Percentiles rank a stretch among this genome's conserved stretches.
Conservation (phyloP, 352 stramenopile species). For the Globisporangium spiculum region DNA sequence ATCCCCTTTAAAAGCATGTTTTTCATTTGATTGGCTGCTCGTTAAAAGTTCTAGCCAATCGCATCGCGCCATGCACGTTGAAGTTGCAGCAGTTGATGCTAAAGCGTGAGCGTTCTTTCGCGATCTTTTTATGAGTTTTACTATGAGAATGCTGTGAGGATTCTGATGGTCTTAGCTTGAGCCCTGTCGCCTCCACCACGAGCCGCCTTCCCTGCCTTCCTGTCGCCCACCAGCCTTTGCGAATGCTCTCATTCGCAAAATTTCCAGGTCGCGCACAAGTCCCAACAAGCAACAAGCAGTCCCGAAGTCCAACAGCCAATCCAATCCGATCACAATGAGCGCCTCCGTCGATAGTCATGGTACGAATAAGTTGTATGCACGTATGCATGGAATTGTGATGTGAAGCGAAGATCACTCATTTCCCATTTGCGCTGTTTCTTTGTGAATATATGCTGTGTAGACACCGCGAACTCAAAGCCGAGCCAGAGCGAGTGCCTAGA, state of each 20-base stretch:
- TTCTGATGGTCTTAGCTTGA: no score
- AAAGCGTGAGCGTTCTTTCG: background rate
- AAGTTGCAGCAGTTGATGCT: conserved; percentile 11
- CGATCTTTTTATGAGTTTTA: background rate
- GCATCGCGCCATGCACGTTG: conserved; percentile 4
- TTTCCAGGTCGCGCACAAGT: conserved; percentile 14
- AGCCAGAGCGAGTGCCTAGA: conserved; percentile 65
- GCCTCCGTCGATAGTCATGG: conserved; percentile 34
- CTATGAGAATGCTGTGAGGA: background rate
- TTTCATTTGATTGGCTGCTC: conserved; percentile 12
- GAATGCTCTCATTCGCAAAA: conserved; percentile 15
- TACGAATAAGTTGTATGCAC: conserved; percentile 11
- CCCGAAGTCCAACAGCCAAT: background rate
- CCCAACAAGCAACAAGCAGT: background rate
- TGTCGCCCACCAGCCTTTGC: background rate
- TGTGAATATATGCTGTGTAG: background rate
- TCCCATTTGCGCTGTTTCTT: background rate
- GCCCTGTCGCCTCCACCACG: no score
- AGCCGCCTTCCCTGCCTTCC: no score
- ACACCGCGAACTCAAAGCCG: conserved; percentile 21
- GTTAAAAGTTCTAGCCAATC: conserved; percentile 19
- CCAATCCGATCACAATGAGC: conserved; percentile 16
- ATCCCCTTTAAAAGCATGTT: background rate
- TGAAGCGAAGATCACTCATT: background rate
- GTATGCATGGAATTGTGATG: no score